Percentiles rank a stretch among this genome's conserved stretches.
These are phyloP conservation scores for Alternaria postmessia DNA, from an alignment of 2,329 filamentous ascomycete genomes.

Conservation along the genomic window DNA sequence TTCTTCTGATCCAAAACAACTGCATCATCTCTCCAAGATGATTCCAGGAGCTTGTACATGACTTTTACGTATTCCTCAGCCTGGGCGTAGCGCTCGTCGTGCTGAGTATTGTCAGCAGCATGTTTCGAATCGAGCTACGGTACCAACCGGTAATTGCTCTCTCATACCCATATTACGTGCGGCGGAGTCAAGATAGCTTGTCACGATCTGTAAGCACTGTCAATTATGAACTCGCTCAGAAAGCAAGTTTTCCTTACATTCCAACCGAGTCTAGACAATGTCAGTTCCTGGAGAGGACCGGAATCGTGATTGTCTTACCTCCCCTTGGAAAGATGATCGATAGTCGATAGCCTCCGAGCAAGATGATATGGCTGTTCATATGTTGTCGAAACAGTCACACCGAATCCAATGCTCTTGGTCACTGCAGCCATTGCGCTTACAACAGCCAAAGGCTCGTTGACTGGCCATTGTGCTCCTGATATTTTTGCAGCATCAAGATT, in stretches of 20 bases:
- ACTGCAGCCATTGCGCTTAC: conserved; percentile 73
- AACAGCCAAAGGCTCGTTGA: conserved; percentile 72
- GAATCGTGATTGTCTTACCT: conserved; percentile 46
- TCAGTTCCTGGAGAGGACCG: conserved; percentile 7
- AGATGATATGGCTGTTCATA: conserved; percentile 75
- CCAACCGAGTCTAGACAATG: conserved; percentile 29
- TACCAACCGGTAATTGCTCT: conserved; percentile 64
- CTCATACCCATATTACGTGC: conserved; percentile 68
- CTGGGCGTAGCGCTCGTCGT: conserved; percentile 73
- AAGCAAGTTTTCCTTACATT: conserved; percentile 25
- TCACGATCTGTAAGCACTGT: conserved; percentile 63
- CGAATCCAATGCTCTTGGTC: conserved; percentile 72
- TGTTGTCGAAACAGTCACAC: conserved; percentile 72
- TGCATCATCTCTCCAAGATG: conserved; percentile 72
- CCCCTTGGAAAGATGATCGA: conserved; percentile 73
- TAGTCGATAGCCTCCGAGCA: conserved; percentile 69
- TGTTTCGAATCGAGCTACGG: conserved; percentile 66
- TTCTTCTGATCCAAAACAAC: conserved; percentile 66
- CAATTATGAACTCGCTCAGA: background rate
- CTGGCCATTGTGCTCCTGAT: conserved; percentile 73
- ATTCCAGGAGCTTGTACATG: conserved; percentile 73
- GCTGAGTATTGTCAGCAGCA: conserved; percentile 53
- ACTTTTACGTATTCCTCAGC: conserved; percentile 76
- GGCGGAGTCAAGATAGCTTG: conserved; percentile 72
- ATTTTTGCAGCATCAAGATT: conserved; percentile 68